Evolutionary conservation across 371 early-diverging fungal genomes (phyloP).

Genomic region (Mucor piriformis): DNA sequence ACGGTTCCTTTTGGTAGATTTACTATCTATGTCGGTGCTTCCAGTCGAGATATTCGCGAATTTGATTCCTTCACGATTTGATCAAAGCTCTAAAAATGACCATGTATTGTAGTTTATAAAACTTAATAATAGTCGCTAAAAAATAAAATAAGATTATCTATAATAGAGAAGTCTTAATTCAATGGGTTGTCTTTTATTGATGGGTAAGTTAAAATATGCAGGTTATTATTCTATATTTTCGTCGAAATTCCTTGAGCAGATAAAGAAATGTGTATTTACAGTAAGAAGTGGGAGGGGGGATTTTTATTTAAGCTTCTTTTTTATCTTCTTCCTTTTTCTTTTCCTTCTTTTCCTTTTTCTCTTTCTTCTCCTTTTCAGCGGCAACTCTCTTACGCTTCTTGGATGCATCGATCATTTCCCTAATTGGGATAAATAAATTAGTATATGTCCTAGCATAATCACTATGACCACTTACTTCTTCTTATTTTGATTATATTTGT

Average conservation of each 20-base stretch:
- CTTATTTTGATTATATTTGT: constrained; percentile 27
- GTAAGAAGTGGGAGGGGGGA: not conserved
- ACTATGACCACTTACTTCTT: constrained; percentile 27
- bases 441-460: not conserved
- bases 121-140: no score
- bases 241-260: not conserved
- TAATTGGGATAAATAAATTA: constrained; percentile 3
- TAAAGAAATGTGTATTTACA: constrained; percentile 3
- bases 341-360: constrained; percentile 23
- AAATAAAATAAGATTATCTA: no score
- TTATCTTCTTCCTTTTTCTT: constrained; percentile 30
- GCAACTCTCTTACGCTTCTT: constrained; percentile 36
- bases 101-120: no score
- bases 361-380: constrained; percentile 21
- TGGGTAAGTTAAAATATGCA: constrained; percentile 3
- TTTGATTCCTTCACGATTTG: no score
- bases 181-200: not conserved
- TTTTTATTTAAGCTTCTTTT: constrained; percentile 5
- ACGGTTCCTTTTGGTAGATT: constrained; percentile 45
- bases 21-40: constrained; percentile 49
- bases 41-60: constrained; percentile 47
- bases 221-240: constrained; percentile 1
- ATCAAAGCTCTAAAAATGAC: no score
- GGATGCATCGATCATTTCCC: constrained; percentile 47
- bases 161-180: no score